These are phyloP conservation scores for Diaporthe batatas DNA, from an alignment of 2,329 filamentous ascomycete species.

Conservation along the genomic window DNA sequence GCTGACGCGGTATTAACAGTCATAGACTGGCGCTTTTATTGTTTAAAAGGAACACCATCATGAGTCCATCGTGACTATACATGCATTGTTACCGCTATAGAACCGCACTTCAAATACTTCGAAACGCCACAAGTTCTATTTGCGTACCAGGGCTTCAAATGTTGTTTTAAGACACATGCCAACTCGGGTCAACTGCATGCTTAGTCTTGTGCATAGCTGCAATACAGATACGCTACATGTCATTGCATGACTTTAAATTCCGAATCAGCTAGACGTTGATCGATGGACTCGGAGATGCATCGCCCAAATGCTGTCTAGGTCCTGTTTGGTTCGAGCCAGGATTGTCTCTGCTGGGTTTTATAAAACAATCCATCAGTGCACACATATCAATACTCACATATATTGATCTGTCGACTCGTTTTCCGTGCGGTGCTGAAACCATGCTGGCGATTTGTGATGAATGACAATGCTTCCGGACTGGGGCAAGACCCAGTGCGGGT, in stretches of 20 bases:
- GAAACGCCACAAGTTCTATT: too few relatives aligned
- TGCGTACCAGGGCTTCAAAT: too few relatives aligned
- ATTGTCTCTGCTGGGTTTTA: background rate
- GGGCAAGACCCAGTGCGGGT: background rate
- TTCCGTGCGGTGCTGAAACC: background rate
- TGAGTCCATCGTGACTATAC: too few relatives aligned
- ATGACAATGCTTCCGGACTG: background rate
- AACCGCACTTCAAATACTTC: too few relatives aligned
- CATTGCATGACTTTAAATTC: background rate
- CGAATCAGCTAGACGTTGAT: background rate
- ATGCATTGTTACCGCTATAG: too few relatives aligned
- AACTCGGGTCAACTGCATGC: background rate
- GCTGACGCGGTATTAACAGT: too few relatives aligned
- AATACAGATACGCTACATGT: background rate
- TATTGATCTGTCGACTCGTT: background rate
- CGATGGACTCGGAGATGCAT: background rate
- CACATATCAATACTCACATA: background rate
- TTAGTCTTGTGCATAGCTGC: too few relatives aligned
- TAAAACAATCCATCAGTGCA: background rate
- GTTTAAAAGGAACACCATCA: too few relatives aligned
- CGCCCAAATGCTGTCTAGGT: too few relatives aligned
- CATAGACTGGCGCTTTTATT: too few relatives aligned
- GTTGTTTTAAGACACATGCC: background rate
- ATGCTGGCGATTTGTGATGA: background rate
- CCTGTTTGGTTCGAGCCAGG: background rate